Evolutionary conservation across 306 rosid genomes (phyloP).

Genomic region (Cicer cuneatum): DNA sequence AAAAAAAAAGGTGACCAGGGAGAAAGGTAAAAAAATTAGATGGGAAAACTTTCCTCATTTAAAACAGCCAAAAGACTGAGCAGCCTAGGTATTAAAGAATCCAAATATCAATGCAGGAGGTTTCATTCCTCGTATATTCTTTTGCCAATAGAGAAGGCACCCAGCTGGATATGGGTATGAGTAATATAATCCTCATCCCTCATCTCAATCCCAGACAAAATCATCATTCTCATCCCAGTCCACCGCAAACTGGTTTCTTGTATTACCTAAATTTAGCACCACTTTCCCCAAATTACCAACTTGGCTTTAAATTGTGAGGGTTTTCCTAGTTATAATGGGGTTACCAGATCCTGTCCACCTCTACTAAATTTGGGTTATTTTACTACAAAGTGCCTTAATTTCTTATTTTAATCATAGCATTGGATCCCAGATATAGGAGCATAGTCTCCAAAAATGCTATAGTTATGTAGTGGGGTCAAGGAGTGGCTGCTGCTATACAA

Average conservation of each 20-base stretch:
- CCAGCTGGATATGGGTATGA: not conserved
- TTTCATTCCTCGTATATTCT: not conserved
- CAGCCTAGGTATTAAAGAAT: not conserved
- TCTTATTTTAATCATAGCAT: not conserved
- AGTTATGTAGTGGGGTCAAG: not conserved
- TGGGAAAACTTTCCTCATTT: not conserved
- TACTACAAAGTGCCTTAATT: slow-evolving; percentile 18
- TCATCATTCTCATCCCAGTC: not conserved
- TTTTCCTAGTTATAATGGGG: slow-evolving; percentile 2
- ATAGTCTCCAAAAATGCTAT: not conserved
- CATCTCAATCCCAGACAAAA: not conserved
- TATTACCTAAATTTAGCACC: not conserved
- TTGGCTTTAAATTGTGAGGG: not conserved
- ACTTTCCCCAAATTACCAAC: not conserved
- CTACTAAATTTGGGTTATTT: not conserved
- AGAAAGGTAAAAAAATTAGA: slow-evolving; percentile 2
- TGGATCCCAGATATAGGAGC: not conserved
- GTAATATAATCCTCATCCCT: not conserved
- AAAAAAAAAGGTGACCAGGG: not conserved
- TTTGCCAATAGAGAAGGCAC: slow-evolving; percentile 6
- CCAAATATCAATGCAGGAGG: slow-evolving; percentile 1
- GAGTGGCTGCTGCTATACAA: not conserved
- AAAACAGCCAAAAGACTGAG: not conserved
- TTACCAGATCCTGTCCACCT: not conserved
- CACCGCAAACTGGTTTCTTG: not conserved